Evolutionary conservation across 306 rosid species (phyloP).

Genomic region (Sechiopsis laciniata): DNA sequence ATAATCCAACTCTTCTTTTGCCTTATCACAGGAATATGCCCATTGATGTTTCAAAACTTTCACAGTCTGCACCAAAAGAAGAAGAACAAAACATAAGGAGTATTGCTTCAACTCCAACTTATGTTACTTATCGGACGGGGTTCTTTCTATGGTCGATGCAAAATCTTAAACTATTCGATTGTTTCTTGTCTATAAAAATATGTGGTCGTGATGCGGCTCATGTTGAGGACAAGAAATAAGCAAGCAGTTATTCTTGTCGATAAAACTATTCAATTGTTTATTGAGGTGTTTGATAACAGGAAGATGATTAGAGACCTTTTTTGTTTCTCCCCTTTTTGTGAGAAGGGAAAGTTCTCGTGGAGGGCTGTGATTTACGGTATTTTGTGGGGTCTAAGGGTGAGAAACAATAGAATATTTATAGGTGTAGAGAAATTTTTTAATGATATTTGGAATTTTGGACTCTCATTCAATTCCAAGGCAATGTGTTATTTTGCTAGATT

Average conservation of each 20-base stretch:
- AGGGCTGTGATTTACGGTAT: too few species aligned
- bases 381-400: too few species aligned
- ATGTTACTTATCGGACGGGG: not conserved
- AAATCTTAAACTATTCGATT: not conserved
- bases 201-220: not conserved
- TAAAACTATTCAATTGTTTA: too few species aligned
- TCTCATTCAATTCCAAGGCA: too few species aligned
- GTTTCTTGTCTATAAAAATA: not conserved
- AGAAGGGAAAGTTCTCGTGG: too few species aligned
- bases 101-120: not conserved
- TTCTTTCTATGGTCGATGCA: not conserved
- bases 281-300: too few species aligned
- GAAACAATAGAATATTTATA: too few species aligned
- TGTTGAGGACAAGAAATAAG: not conserved
- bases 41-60: conserved; percentile 60
- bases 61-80: conserved; percentile 55
- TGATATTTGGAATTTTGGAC: too few species aligned
- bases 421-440: too few species aligned
- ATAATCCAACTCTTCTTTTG: conserved; percentile 41
- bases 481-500: too few species aligned
- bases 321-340: too few species aligned
- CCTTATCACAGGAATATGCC: conserved; percentile 65
- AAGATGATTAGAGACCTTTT: too few species aligned
- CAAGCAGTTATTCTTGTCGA: not conserved
- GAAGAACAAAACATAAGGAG: not conserved